A percentile compares a stretch with the other conserved stretches of the same genome.
These are phyloP conservation scores for Erigeron philadelphicus DNA, from an alignment of 140 eudicot species.

Conservation along the genomic window DNA sequence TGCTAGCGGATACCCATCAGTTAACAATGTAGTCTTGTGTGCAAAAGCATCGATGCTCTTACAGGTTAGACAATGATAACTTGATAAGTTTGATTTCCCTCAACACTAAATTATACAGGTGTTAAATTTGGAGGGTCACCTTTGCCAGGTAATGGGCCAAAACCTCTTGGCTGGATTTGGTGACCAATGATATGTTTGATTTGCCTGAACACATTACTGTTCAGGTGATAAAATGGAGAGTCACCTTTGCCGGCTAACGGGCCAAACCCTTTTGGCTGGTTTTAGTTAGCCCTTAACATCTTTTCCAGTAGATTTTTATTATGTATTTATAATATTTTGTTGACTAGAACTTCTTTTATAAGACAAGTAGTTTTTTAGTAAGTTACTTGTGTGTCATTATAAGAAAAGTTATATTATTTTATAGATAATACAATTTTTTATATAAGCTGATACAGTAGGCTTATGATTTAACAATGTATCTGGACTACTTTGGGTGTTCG, in stretches of 20 bases:
- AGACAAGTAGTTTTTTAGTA: not conserved
- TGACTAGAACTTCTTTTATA: not conserved
- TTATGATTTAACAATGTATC: not conserved
- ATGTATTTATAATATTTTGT: not conserved
- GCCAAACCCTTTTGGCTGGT: not conserved
- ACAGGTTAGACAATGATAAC: constrained; percentile 39
- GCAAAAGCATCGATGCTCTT: constrained; percentile 93
- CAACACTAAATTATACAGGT: not conserved
- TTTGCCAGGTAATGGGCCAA: not conserved
- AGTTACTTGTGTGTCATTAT: not conserved
- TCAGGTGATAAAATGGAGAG: not conserved
- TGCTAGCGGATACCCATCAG: constrained; percentile 23
- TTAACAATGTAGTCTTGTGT: constrained; percentile 46
- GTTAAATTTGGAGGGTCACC: not conserved
- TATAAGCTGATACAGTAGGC: not conserved
- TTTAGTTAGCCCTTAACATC: not conserved
- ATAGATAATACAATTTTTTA: not conserved
- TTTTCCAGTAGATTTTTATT: not conserved
- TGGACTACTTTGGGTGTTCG: not conserved
- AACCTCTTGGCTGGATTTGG: not conserved
- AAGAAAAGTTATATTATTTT: not conserved
- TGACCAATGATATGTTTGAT: not conserved
- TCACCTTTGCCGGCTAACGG: not conserved
- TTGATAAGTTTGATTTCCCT: not conserved
- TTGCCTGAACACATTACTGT: not conserved